These are phyloP conservation scores for Nicotiana rustica DNA, from an alignment of 305 asterid species.

Conservation along the genomic window DNA sequence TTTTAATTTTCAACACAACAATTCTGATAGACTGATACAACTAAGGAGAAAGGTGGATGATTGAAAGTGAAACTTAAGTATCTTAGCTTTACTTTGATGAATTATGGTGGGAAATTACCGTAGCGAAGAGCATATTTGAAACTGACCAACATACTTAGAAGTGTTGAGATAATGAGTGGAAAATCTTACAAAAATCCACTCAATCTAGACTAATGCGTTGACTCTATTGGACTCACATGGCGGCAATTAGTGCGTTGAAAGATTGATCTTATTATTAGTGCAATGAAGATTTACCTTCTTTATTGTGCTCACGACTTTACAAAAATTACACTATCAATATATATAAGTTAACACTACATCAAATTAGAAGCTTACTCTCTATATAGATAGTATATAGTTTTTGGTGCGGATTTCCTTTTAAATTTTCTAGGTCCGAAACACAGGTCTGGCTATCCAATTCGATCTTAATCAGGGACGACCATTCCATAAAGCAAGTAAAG, in stretches of 20 bases:
- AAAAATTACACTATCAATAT: no score
- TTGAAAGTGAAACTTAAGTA: no score
- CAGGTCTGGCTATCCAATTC: no score
- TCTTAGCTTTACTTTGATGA: no score
- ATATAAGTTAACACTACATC: not conserved
- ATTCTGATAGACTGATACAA: no score
- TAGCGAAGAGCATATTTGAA: not conserved
- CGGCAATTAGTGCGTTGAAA: slow-evolving; percentile 11
- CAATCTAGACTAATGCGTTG: slow-evolving; percentile 11
- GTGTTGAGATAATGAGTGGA: slow-evolving; percentile 25
- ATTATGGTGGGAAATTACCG: not conserved
- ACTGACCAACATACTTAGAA: not conserved
- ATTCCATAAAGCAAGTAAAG: no score
- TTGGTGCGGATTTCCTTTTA: no score
- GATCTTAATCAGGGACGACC: no score
- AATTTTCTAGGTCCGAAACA: no score
- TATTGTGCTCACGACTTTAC: not conserved
- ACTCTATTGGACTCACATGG: slow-evolving; percentile 18
- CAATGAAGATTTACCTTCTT: slow-evolving; percentile 12
- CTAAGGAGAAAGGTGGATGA: no score
- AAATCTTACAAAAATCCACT: slow-evolving; percentile 24
- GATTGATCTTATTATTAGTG: not conserved
- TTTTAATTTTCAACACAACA: no score
- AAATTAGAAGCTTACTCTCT: not conserved
- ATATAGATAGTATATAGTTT: no score